Evolutionary conservation across 108 stramenopile species (phyloP).

Genomic region (Phaeodactylum tricornutum): DNA sequence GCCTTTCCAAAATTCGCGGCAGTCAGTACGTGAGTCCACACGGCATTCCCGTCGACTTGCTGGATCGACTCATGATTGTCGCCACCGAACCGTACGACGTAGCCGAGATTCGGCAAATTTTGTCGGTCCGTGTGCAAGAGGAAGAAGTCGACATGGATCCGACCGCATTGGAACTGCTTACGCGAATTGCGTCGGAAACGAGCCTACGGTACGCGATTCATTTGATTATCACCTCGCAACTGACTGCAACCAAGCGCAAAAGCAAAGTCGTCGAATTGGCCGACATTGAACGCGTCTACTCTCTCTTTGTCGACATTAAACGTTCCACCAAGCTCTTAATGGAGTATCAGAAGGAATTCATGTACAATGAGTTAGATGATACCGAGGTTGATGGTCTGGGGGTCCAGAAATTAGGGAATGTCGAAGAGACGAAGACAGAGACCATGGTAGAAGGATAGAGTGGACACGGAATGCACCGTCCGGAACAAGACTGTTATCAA

Average conservation of each 20-base stretch:
- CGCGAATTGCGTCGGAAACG: slow-evolving; percentile 93
- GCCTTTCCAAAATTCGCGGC: slow-evolving; percentile 90
- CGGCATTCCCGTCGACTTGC: slow-evolving; percentile 93
- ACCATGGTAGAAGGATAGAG: too few species aligned
- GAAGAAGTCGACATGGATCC: slow-evolving; percentile 98
- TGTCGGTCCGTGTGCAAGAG: slow-evolving; percentile 84
- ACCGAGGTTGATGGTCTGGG: too few species aligned
- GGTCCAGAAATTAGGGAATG: too few species aligned
- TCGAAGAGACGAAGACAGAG: too few species aligned
- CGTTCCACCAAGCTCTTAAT: slow-evolving; percentile 96
- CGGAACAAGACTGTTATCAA: too few species aligned
- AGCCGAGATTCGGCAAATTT: slow-evolving; percentile 81
- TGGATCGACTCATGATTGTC: slow-evolving; percentile 96
- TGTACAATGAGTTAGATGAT: slow-evolving; percentile 84
- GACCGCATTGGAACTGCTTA: slow-evolving; percentile 91
- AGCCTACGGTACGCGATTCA: slow-evolving; percentile 98
- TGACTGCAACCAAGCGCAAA: slow-evolving; percentile 85
- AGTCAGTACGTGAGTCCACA: slow-evolving; percentile 94
- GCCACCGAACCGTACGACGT: slow-evolving; percentile 84
- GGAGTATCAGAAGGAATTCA: slow-evolving; percentile 95
- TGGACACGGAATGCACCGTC: too few species aligned
- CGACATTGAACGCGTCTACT: slow-evolving; percentile 86
- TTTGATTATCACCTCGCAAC: slow-evolving; percentile 91
- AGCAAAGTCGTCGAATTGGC: slow-evolving; percentile 75
- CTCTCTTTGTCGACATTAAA: slow-evolving; percentile 95